Evolutionary conservation across 2,329 filamentous ascomycete genomes (phyloP).

Genomic region (Alternaria novae-zelandiae): DNA sequence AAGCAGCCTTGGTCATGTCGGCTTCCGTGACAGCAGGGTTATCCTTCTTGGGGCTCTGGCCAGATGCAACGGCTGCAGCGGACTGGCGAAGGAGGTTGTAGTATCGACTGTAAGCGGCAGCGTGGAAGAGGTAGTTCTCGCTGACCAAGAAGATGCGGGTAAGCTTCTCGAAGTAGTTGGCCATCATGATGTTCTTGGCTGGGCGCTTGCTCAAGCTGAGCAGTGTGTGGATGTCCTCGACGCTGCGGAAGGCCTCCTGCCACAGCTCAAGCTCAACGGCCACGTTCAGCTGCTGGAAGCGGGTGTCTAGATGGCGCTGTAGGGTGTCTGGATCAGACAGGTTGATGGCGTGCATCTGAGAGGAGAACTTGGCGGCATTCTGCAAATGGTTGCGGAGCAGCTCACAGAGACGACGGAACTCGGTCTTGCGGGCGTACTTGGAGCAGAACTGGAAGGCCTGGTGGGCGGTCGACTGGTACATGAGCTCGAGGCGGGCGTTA

Average conservation of each 20-base stretch:
- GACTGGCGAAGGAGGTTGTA: conserved; percentile 96
- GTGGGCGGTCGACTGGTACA: conserved; percentile 97
- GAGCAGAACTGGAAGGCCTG: conserved; percentile 99
- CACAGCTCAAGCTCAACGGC: conserved; percentile 97
- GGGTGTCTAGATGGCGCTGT: conserved; percentile 95
- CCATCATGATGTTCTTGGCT: conserved; percentile 99
- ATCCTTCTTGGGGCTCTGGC: conserved; percentile 90
- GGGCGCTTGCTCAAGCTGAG: conserved; percentile 97
- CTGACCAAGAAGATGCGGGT: conserved; percentile 98
- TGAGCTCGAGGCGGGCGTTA: conserved; percentile 94
- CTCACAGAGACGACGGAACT: conserved; percentile 98
- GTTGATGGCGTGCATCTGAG: conserved; percentile 99
- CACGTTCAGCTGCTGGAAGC: conserved; percentile 98
- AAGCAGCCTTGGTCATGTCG: conserved; percentile 92
- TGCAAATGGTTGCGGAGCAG: conserved; percentile 97
- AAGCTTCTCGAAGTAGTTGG: conserved; percentile 99
- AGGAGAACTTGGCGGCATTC: conserved; percentile 98
- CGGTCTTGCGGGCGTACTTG: conserved; percentile 97
- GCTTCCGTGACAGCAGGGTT: conserved; percentile 88
- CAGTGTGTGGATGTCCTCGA: conserved; percentile 98
- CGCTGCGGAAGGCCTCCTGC: conserved; percentile 99
- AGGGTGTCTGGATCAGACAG: conserved; percentile 96
- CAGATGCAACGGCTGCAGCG: conserved; percentile 78
- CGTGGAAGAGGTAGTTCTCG: conserved; percentile 99
- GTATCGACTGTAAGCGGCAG: conserved; percentile 95